Evolutionary conservation across 768 basidiomycete genomes (phyloP).

Genomic region (Mycena vitilis): DNA sequence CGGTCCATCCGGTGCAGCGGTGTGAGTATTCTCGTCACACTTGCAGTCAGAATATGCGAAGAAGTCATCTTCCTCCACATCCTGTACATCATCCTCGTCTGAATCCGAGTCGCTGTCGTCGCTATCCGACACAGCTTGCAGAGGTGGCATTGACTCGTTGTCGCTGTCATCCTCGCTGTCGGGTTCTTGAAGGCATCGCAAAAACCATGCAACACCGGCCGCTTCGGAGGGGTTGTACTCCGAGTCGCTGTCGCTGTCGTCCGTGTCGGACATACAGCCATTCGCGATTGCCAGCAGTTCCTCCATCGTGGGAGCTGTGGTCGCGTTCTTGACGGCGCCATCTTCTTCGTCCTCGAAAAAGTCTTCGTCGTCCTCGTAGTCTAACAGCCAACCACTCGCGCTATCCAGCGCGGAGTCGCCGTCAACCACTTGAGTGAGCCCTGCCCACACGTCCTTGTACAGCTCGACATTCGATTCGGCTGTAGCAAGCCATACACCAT

Average conservation of each 20-base stretch:
- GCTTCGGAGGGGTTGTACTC: too few species aligned
- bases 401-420: neutral
- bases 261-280: too few species aligned
- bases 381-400: slow-evolving; percentile 15
- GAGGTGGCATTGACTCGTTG: neutral
- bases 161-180: slow-evolving; percentile 1
- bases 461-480: neutral
- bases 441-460: slow-evolving; percentile 2
- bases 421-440: neutral
- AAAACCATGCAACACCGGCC: too few species aligned
- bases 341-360: slow-evolving; percentile 20
- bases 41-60: slow-evolving; percentile 13
- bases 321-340: neutral
- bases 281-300: neutral
- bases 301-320: neutral
- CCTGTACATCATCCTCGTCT: neutral
- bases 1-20: neutral
- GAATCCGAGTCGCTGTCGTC: slow-evolving; percentile 19
- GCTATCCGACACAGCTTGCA: slow-evolving; percentile 9
- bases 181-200: too few species aligned
- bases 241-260: too few species aligned
- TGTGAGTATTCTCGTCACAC: neutral
- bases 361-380: slow-evolving; percentile 24
- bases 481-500: too few species aligned
- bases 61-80: slow-evolving; percentile 13